Evolutionary conservation across 345 rosid species (phyloP).

Genomic region (Arabidopsis suecica): DNA sequence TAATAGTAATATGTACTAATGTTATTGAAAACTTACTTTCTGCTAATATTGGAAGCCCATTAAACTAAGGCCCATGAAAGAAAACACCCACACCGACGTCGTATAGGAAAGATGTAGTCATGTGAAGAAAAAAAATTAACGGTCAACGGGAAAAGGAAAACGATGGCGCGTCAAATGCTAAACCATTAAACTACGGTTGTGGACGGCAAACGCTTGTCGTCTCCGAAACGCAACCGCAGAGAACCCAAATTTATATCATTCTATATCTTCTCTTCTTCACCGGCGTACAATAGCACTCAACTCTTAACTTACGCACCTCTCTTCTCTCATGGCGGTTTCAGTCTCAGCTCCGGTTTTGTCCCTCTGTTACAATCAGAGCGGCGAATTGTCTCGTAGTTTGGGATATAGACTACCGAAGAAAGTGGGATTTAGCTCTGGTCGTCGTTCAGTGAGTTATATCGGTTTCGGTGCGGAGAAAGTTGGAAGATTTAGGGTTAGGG

Average conservation of each 20-base stretch:
- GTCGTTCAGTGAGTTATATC: constrained; percentile 20
- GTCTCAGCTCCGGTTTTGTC: constrained; percentile 50
- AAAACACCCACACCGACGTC: neutral
- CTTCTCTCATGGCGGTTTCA: constrained; percentile 43
- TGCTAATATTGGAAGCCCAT: too few species aligned
- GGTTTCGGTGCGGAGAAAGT: constrained; percentile 44
- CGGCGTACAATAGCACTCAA: constrained; percentile 20
- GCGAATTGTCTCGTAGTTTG: constrained; percentile 38
- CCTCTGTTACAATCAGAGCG: constrained; percentile 44
- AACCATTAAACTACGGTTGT: constrained; percentile 41
- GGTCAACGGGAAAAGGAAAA: constrained; percentile 41
- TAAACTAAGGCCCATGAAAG: neutral
- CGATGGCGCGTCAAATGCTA: constrained; percentile 44
- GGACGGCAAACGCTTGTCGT: constrained; percentile 28
- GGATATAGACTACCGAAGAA: constrained; percentile 31
- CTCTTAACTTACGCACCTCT: constrained; percentile 15
- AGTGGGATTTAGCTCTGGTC: constrained; percentile 18
- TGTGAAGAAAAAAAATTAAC: neutral
- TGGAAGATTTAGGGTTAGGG: constrained; percentile 44
- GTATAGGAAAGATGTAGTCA: neutral
- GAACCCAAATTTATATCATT: neutral
- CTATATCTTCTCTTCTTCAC: constrained; percentile 14
- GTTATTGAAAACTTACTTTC: too few species aligned
- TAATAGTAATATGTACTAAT: too few species aligned
- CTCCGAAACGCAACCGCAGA: constrained; percentile 36